Evolutionary conservation across 2,329 filamentous ascomycete species (phyloP), one percentile per base, ranked within the genome.

Genomic region (Paraphoma sp.): DNA sequence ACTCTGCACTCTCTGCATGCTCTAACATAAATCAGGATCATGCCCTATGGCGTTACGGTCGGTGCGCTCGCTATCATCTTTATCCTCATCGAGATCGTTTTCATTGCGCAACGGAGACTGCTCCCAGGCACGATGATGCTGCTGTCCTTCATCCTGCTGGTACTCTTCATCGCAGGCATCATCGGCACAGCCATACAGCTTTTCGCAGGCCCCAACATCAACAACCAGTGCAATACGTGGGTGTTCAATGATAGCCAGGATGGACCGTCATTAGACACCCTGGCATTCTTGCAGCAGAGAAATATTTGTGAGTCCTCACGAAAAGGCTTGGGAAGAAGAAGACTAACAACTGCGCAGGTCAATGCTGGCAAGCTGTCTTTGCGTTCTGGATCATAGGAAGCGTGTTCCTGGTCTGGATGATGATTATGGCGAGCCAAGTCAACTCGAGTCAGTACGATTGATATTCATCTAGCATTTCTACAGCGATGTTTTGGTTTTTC

Each of bases 371-470:
- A 65, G 85, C 86, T 0, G 83, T 80, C 3, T 89, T 89, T 65
- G 83, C 85, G 9, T 87, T 88, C 65, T 87, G 86, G 77, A 83
- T 89, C 52, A 79, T 89, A 14, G 86, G 86, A 40, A 80, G 81
- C 1, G 81, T 88, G n/a, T 87, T 89, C 65, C 82, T 87, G 68
- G 70, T 88, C 18, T 89, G 86, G 84, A 87, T 89, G 84, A 85
- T 88, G 71, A 75, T 89, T 46, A 84, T 89, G 80, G 84, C 82
- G 6, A 82, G 78, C 72, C 82, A 85, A 67, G 85, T 87, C 44
- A 80, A 80, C 56, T 76, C 77, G 56, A 80, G 80, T 56, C 70
- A 76, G 53, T 81, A 78, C 61, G 42, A n/a, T 6, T 28, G 46
- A 14, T 59, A 28, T 59, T 49, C 6, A 12, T 28, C 18, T n/a